Conservation (phyloP, 345 rosid genomes). For the Tarenaya hassleriana region DNA sequence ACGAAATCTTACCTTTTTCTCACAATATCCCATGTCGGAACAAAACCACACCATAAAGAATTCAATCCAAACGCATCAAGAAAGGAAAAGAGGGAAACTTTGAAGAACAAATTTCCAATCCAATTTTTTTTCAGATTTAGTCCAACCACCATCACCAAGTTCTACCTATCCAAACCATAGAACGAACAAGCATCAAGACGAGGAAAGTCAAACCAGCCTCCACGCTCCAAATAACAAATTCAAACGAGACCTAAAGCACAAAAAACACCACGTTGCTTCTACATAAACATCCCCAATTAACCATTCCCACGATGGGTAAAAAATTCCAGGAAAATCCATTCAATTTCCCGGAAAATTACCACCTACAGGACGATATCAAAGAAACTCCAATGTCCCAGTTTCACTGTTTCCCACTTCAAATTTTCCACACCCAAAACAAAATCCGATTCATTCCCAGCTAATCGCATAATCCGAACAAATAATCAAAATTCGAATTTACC, state of each 20-base stretch:
- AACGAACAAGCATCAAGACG: neutral
- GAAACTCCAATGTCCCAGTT: neutral
- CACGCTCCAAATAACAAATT: conserved; percentile 2
- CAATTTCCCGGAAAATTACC: conserved; percentile 19
- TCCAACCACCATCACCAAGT: conserved; percentile 13
- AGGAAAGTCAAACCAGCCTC: conserved; percentile 22
- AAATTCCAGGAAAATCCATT: conserved; percentile 12
- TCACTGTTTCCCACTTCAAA: neutral
- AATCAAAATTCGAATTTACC: conserved; percentile 1
- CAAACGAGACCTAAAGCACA: too few species aligned
- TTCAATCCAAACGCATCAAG: conserved; percentile 1
- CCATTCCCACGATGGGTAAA: neutral
- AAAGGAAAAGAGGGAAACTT: neutral
- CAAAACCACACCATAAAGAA: conserved; percentile 12
- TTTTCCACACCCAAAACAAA: conserved; percentile 2
- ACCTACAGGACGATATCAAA: neutral
- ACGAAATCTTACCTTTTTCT: too few species aligned
- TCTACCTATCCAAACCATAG: conserved; percentile 3
- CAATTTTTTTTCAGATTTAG: neutral
- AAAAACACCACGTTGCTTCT: too few species aligned
- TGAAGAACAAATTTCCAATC: neutral
- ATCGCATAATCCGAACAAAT: conserved; percentile 9
- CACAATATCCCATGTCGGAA: neutral
- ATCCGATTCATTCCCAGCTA: conserved; percentile 19
- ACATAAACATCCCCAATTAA: conserved; percentile 1